phyloP scores from a whole-genome alignment of 73 alveolate species.

The Stentor roeselii region DNA sequence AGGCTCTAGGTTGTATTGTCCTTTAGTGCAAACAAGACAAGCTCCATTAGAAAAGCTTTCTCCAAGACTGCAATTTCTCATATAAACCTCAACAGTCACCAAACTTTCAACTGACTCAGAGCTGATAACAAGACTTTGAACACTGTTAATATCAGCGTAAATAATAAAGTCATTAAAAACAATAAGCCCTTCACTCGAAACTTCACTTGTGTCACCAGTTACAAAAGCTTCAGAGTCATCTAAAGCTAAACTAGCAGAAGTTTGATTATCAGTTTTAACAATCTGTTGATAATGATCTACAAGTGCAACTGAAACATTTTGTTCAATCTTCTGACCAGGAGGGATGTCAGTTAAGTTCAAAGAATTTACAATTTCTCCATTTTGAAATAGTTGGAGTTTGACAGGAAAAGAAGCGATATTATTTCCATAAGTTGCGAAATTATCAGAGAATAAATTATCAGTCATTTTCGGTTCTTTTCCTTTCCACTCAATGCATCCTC shows the following conservation, averaged over 20 bases:
- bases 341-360: not conserved
- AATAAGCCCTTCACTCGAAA: not conserved
- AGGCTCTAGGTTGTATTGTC: not conserved
- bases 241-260: not conserved
- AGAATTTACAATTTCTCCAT: not conserved
- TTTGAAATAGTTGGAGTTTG: not conserved
- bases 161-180: not conserved
- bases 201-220: not conserved
- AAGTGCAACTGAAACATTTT: not conserved
- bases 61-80: not conserved
- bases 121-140: not conserved
- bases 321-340: not conserved
- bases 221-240: not conserved
- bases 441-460: not conserved
- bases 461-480: not conserved
- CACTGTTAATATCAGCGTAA: conserved; percentile 10
- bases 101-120: not conserved
- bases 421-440: conserved; percentile 11
- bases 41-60: not conserved
- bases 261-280: conserved; percentile 21
- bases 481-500: not conserved
- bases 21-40: not conserved
- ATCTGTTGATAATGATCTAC: conserved; percentile 16
- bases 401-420: conserved; percentile 9
- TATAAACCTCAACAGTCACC: not conserved